A percentile compares a stretch with the other conserved stretches of the same genome.
Conservation (phyloP, 2,329 filamentous ascomycete genomes). For the Macrophomina tecta region DNA sequence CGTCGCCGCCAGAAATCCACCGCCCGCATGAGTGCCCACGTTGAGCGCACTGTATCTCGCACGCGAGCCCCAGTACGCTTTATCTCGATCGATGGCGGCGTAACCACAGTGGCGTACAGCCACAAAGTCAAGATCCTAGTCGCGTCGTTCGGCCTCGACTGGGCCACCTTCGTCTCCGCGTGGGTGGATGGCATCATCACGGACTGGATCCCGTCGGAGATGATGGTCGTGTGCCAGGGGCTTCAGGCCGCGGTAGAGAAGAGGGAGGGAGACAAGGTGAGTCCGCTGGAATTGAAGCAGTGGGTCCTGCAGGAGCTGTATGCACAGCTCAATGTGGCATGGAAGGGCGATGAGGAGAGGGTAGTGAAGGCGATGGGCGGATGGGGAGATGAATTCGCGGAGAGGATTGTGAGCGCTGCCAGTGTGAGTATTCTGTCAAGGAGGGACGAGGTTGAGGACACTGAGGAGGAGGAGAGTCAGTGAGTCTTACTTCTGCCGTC, state of each 20-base stretch:
- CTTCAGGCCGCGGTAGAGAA: background rate
- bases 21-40: background rate
- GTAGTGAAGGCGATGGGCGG: background rate
- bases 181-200: background rate
- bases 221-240: background rate
- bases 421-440: background rate
- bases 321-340: background rate
- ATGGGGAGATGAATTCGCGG: background rate
- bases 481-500: too few relatives aligned
- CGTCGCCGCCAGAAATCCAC: background rate
- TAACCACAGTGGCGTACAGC: background rate
- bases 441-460: background rate
- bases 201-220: background rate
- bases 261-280: background rate
- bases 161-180: background rate
- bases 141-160: background rate
- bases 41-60: background rate
- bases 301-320: background rate
- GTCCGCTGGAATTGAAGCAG: background rate
- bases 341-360: background rate
- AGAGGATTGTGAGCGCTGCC: background rate
- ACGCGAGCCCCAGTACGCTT: background rate
- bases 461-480: too few relatives aligned
- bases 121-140: background rate
- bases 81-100: background rate